These are phyloP conservation scores for Gonium pectorale DNA, from an alignment of 139 green algal species.

Conservation along the genomic window DNA sequence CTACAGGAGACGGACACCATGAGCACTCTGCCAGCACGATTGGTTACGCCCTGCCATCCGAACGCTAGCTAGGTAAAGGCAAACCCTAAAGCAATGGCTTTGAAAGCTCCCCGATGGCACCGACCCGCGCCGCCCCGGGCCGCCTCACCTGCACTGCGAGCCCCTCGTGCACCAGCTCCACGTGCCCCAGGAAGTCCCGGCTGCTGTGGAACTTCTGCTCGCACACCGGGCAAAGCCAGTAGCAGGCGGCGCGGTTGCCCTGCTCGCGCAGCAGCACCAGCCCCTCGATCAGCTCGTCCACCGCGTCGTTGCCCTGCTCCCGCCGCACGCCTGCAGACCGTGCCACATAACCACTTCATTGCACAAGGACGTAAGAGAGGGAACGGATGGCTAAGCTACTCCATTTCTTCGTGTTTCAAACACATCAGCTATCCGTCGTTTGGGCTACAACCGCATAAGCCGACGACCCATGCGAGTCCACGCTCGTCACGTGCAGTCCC, in stretches of 20 bases:
- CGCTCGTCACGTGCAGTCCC: not conserved
- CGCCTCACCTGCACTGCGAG: conserved; percentile 51
- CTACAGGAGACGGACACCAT: too few relatives aligned
- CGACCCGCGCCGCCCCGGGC: not conserved
- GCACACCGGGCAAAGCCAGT: conserved; percentile 74
- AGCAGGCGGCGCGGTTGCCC: conserved; percentile 59
- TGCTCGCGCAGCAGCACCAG: conserved; percentile 73
- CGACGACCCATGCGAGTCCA: too few relatives aligned
- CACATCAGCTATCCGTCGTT: too few relatives aligned
- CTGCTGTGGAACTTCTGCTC: conserved; percentile 63
- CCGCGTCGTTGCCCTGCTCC: conserved; percentile 63
- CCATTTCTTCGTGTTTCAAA: not conserved
- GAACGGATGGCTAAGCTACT: too few relatives aligned
- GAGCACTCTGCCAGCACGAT: too few relatives aligned
- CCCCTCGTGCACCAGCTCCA: conserved; percentile 72
- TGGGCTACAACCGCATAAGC: too few relatives aligned
- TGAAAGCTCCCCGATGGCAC: too few relatives aligned
- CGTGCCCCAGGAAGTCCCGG: conserved; percentile 64
- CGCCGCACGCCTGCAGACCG: conserved; percentile 58
- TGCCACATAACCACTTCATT: too few relatives aligned
- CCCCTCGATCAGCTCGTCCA: conserved; percentile 71
- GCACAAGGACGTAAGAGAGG: too few relatives aligned
- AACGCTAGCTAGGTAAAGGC: too few relatives aligned
- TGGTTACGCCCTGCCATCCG: too few relatives aligned
- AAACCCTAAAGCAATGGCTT: too few relatives aligned